Evolutionary conservation across 805 yeast genomes (phyloP), one percentile per base, ranked within the genome.

Genomic region (Saccharomyces paradoxus): DNA sequence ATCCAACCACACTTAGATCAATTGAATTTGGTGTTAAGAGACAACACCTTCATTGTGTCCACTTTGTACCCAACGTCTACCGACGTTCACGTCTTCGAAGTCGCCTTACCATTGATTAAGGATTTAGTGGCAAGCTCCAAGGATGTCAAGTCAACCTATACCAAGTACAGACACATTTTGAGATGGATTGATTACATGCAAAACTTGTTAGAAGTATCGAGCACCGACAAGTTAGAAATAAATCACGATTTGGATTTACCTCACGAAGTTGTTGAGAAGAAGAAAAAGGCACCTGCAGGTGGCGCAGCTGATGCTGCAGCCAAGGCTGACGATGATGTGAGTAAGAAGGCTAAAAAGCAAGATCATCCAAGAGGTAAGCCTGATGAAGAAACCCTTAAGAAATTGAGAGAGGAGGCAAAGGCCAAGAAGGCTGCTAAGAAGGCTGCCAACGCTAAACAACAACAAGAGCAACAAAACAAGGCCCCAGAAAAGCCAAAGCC

Each of bases 161-260:
- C 84, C 50, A 71, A 77, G 50, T 76, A 77, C 70, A 87, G 97
- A 79, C 97, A 92, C 72, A 77, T 92, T 56, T 73, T 89, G 57
- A 86, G 99, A 79, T 94, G 98, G 98, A 81, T 82, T 26, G 97
- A 91, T 64, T 80, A 88, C 62, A 73, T 94, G 56, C 98, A 94
- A 75, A 81, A 84, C 65, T 74, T 83, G 32, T 70, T 82, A 59
- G 77, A 79, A 50, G 77, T 77, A 14, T 80, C 84, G 32, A 77
- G 81, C 52, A 78, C 73, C 56, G 77, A 70, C n/a, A 79, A 81
- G 51, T 76, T 81, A 63, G 67, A 87, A 58, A 70, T 91, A 50
- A 82, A 89, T 66, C 73, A 74, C 60, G 80, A 82, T 61, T 74
- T 82, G 48, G 83, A 77, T 58, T 74, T 89, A 50, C 88, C 96